Evolutionary conservation across 1,284 basidiomycete genomes (phyloP).

Genomic region (Stereum hirsutum): DNA sequence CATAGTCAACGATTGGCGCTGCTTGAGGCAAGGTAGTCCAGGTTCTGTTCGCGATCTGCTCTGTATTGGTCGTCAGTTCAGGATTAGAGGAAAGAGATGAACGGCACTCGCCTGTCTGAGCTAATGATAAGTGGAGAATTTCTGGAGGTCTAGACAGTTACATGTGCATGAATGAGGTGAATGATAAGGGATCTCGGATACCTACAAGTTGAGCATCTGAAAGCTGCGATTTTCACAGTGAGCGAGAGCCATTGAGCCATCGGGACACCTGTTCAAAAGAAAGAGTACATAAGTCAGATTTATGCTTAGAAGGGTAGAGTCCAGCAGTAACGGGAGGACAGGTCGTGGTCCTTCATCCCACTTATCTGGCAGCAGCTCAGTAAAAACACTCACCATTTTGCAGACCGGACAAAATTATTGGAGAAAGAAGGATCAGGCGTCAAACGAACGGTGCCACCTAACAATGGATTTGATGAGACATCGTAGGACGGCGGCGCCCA

Average conservation of each 20-base stretch:
- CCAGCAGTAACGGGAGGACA: neutral
- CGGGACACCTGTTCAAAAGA: conserved; percentile 47
- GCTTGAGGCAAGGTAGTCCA: conserved; percentile 37
- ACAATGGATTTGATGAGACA: conserved; percentile 10
- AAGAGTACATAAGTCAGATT: too few species aligned
- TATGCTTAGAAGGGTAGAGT: neutral
- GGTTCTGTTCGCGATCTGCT: neutral
- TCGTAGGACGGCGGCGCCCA: conserved; percentile 17
- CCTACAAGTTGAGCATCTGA: conserved; percentile 35
- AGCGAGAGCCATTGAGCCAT: conserved; percentile 47
- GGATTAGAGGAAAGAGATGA: neutral
- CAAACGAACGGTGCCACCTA: conserved; percentile 6
- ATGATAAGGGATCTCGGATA: neutral
- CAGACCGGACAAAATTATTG: conserved; percentile 13
- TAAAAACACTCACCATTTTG: conserved; percentile 12
- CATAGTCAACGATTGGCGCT: conserved; percentile 62
- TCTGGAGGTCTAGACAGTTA: conserved; percentile 11
- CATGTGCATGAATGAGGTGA: neutral
- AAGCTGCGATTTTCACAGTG: conserved; percentile 56
- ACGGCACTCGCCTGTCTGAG: conserved; percentile 5
- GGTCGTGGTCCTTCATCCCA: neutral
- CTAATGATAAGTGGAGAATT: conserved; percentile 7
- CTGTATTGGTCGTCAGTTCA: neutral
- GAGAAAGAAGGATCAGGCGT: conserved; percentile 15
- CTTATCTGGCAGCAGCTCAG: neutral